Evolutionary conservation across 176 grass and related monocot genomes (phyloP), one percentile per base, ranked within the genome.

Genomic region (Thalia dealbata): DNA sequence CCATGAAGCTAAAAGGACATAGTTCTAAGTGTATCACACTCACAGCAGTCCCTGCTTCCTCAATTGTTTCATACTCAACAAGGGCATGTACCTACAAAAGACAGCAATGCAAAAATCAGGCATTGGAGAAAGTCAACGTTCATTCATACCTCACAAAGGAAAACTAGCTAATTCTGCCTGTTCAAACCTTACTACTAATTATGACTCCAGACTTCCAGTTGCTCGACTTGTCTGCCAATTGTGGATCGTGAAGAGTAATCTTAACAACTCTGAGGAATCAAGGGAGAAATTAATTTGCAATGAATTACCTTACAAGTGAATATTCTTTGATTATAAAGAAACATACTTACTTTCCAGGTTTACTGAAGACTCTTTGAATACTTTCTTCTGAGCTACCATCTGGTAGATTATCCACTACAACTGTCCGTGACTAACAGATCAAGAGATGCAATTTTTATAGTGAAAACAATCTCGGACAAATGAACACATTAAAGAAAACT

Each of bases 291-390:
- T 43, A 84, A 64, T 28, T 67, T 27, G 45, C 78, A 12, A 73
- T 68, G 51, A 62, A 72, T 60, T 15, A 79, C 19, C 67, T 73
- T 35, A 26, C 41, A 14, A 75, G 66, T 75, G 5, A 14, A 51
- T 79, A 52, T 10, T 35, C 42, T 11, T 30, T 24, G 74, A 3
- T 69, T 9, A 54, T 32, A 72, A 14, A 72, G 10, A 41, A 72
- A 66, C 90, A 58, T 88, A 93, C 95, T 88, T 88, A 93, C 95
- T 88, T 91, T 61, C 95, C 95, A 75, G 86, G 26, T 48, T 74
- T 71, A 76, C 83, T 60, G 27, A 99, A 99, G 25, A 76, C 88
- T 66, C 76, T 79, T 32, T 78, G 73, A 79, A 99, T 83, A 76
- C 73, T 88, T 68, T 91, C 83, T 79, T 68, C 38, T 52, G 90